Base-by-base conservation (phyloP, 805 yeast genomes). In the Schizosaccharomyces cryophilus region DNA sequence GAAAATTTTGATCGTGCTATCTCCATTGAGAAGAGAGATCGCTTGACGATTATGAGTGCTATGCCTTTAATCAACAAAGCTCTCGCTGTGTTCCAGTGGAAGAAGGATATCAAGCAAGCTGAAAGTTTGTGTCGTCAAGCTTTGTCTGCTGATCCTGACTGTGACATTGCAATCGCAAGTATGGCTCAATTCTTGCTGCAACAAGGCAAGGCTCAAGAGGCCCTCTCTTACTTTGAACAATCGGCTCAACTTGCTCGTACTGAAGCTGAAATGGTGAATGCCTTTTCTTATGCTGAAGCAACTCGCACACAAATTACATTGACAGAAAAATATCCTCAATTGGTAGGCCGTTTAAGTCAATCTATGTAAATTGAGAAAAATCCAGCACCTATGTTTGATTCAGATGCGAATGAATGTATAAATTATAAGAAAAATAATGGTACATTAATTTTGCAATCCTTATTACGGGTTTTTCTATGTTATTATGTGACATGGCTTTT, bases 51-150 rank as follows among this genome's bases (percentile, higher is more conserved):
- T 61, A 84, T 88, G 65, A 95, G 95, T 72, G 89, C 89, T 45
- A 77, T 87, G 65, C 96, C 96, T 62, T 77, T 90, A 69, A 78
- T 90, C 64, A 90, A 89, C 78, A 87, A 87, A 75, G 94, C 97
- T 24, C 79, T 89, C 19, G 74, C 81, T 19, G 55, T 70, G 42
- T 68, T 68, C 64, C 74, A 71, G 64, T 59, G 60, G 61, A 61
- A 61, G 60, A 75, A 75, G 61, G 75, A 78, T 60, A 73, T 79
- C 55, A 77, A 74, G 54, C 79, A 78, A 67, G 86, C 94, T 59
- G 80, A 80, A 62, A 75, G 75, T 61, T 73, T 85, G 64, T 80
- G 89, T 69, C 78, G 79, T 66, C 76, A 80, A 69, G 97, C 97
- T 26, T 78, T 83, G 68, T 80, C 82, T 48, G 62, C 84, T 64